Percentiles rank a stretch among this genome's conserved stretches.
These are phyloP conservation scores for Nicotiana benthamiana DNA, from an alignment of 257 asterid genomes.

Conservation along the genomic window DNA sequence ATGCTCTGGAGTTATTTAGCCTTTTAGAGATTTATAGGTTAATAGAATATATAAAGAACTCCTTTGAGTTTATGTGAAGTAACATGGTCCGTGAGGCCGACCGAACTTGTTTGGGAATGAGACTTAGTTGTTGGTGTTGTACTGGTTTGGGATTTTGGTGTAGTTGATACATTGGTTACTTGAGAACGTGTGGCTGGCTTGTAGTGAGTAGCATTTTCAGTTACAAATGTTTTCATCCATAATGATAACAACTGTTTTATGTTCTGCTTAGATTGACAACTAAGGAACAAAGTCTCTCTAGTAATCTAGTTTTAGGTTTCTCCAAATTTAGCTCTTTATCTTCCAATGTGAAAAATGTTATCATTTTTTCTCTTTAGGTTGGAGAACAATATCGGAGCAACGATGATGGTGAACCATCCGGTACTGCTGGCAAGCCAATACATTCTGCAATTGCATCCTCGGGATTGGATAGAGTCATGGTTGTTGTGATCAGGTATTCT, in stretches of 20 bases:
- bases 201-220: neutral
- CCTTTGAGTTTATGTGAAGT: no score
- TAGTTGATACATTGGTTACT: neutral
- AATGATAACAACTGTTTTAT: neutral
- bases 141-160: neutral
- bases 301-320: neutral
- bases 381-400: conserved; percentile 81
- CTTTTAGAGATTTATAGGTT: no score
- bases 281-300: neutral
- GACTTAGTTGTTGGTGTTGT: no score
- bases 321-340: neutral
- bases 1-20: no score
- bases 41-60: no score
- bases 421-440: conserved; percentile 97
- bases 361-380: conserved; percentile 34
- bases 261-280: neutral
- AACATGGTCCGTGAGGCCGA: no score
- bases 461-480: conserved; percentile 85
- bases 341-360: neutral
- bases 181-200: neutral
- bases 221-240: neutral
- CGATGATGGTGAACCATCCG: conserved; percentile 97
- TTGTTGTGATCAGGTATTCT: conserved; percentile 68
- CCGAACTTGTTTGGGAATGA: no score
- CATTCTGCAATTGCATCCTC: conserved; percentile 76